Percentiles rank a stretch among this genome's conserved stretches.
phyloP scores from a whole-genome alignment of 1,284 basidiomycete genomes.

The Ceratobasidium papillatum region DNA sequence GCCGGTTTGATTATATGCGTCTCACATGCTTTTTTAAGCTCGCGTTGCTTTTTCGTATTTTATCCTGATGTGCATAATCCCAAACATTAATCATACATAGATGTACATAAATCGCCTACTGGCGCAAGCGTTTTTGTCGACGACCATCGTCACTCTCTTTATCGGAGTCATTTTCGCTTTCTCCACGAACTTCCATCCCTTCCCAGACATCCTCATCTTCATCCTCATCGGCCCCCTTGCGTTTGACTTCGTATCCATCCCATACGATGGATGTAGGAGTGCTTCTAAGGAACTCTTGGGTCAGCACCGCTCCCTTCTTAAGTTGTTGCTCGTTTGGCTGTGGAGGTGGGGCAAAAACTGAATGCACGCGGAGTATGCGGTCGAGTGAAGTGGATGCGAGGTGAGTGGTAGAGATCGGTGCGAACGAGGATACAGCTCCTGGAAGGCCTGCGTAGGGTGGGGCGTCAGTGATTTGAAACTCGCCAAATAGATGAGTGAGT shows the following conservation, averaged over 20 bases:
- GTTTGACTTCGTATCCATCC: constrained; percentile 49
- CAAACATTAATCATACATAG: not conserved
- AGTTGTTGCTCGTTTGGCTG: constrained; percentile 62
- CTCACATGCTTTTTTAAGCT: not conserved
- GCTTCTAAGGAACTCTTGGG: constrained; percentile 73
- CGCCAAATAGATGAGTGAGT: constrained; percentile 39
- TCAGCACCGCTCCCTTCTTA: constrained; percentile 69
- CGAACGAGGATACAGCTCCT: constrained; percentile 71
- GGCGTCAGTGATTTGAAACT: not conserved
- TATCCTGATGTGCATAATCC: not conserved
- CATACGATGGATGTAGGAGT: constrained; percentile 64
- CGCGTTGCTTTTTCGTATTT: not conserved
- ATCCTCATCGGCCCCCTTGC: constrained; percentile 44
- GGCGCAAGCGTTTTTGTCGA: constrained; percentile 7
- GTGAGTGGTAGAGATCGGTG: constrained; percentile 54
- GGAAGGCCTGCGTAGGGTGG: constrained; percentile 63
- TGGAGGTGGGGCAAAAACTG: constrained; percentile 64
- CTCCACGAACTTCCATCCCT: constrained; percentile 50
- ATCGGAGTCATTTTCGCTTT: constrained; percentile 55
- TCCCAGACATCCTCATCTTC: constrained; percentile 58
- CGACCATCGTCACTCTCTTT: constrained; percentile 48
- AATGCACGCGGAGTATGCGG: constrained; percentile 78
- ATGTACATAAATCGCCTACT: constrained; percentile 5
- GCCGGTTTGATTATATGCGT: not conserved
- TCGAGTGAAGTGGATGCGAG: constrained; percentile 72